Percentiles rank a stretch among this genome's conserved stretches.
phyloP scores from a whole-genome alignment of 176 grass and related monocot genomes.

The Ensete ventricosum region DNA sequence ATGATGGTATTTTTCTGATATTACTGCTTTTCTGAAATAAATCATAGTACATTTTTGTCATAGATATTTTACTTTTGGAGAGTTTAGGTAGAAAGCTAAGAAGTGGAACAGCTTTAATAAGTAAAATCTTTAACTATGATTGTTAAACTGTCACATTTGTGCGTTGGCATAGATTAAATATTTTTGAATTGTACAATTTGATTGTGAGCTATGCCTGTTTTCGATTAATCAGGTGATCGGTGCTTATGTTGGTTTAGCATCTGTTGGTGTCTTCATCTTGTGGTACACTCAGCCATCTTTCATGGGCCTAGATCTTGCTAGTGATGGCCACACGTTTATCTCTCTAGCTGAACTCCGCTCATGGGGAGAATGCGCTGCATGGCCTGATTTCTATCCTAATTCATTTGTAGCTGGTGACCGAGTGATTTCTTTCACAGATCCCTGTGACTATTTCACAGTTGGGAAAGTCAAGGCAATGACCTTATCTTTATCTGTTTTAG shows the following conservation, averaged over 20 bases:
- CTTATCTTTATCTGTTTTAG: slow-evolving; percentile 79
- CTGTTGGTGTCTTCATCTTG: slow-evolving; percentile 81
- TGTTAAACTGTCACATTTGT: no score
- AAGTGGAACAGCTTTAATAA: no score
- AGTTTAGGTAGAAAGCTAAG: no score
- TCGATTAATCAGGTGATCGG: slow-evolving; percentile 72
- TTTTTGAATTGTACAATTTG: neutral
- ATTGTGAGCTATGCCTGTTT: slow-evolving; percentile 2
- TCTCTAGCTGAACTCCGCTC: slow-evolving; percentile 75
- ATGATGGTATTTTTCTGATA: no score
- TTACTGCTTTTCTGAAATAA: no score
- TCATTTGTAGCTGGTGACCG: slow-evolving; percentile 64
- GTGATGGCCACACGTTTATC: slow-evolving; percentile 83
- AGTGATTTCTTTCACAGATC: slow-evolving; percentile 52
- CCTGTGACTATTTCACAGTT: slow-evolving; percentile 84
- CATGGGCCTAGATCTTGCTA: slow-evolving; percentile 74
- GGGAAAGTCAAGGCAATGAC: slow-evolving; percentile 96
- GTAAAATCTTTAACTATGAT: no score
- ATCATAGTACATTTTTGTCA: no score
- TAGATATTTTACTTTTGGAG: no score
- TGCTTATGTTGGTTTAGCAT: slow-evolving; percentile 81
- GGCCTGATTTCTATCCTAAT: slow-evolving; percentile 61
- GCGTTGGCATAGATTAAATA: no score
- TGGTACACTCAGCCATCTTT: slow-evolving; percentile 94
- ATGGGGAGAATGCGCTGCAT: slow-evolving; percentile 75